phyloP scores from a whole-genome alignment of 805 yeast species.

The Candida wancherniae region DNA sequence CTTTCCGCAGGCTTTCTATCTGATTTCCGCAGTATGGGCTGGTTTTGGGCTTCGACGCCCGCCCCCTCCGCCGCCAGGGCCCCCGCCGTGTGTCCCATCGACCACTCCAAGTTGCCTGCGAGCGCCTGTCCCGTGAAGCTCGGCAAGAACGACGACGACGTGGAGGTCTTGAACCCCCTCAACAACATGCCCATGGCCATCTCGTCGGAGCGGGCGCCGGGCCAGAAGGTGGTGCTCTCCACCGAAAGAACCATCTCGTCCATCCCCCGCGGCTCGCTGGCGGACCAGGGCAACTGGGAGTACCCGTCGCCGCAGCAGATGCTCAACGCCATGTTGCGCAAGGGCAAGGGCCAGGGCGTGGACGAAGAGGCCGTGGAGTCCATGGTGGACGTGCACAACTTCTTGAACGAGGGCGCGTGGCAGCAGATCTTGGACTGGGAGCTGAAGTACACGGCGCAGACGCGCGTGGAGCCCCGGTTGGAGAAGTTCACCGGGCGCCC shows the following conservation, averaged over 20 bases:
- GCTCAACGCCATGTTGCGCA: constrained; percentile 95
- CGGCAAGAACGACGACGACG: constrained; percentile 12
- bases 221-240: constrained; percentile 74
- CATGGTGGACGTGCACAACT: constrained; percentile 97
- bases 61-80: constrained; percentile 1
- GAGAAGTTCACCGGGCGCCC: constrained; percentile 90
- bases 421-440: constrained; percentile 92
- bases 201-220: constrained; percentile 65
- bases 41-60: constrained; percentile 73
- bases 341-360: constrained; percentile 82
- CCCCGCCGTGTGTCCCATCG: constrained; percentile 17
- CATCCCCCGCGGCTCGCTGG: constrained; percentile 75
- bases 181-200: constrained; percentile 83
- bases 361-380: constrained; percentile 94
- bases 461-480: constrained; percentile 66
- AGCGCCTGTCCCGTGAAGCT: constrained; percentile 15
- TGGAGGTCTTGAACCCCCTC: constrained; percentile 59
- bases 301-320: constrained; percentile 99
- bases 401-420: constrained; percentile 97
- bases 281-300: constrained; percentile 83
- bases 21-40: constrained; percentile 54
- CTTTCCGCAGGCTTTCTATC: background rate
- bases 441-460: constrained; percentile 52
- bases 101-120: constrained; percentile 11
- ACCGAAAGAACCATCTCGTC: constrained; percentile 78